Percentiles rank a stretch among this genome's conserved stretches.
Conservation (phyloP, 2,329 filamentous ascomycete genomes). For the Phaeosphaeriaceae sp. region DNA sequence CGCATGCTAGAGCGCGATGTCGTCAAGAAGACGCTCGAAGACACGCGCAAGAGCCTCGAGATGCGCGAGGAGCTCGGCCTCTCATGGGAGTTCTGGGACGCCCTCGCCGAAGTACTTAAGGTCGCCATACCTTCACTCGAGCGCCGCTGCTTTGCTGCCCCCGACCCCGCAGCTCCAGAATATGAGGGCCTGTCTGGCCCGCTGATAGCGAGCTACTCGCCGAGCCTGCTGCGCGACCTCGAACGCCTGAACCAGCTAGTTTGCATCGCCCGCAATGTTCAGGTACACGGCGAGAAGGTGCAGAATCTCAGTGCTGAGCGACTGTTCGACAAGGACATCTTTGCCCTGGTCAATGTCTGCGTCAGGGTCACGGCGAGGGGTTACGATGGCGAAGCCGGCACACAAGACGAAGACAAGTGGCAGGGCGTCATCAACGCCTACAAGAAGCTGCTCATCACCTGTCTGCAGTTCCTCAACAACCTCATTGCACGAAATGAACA, state of each 20-base stretch:
- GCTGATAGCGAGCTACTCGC: slow-evolving; percentile 67
- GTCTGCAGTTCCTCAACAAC: slow-evolving; percentile 71
- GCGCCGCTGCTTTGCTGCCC: slow-evolving; percentile 66
- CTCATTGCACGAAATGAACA: slow-evolving; percentile 71
- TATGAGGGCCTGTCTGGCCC: slow-evolving; percentile 67
- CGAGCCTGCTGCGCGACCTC: slow-evolving; percentile 66
- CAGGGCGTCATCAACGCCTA: slow-evolving; percentile 70
- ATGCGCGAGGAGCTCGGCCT: slow-evolving; percentile 65
- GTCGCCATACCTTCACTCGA: slow-evolving; percentile 68
- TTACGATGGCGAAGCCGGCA: slow-evolving; percentile 69
- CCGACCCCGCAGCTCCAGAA: slow-evolving; percentile 62
- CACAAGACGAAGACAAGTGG: slow-evolving; percentile 69
- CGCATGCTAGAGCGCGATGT: slow-evolving; percentile 62
- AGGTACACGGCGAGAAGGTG: slow-evolving; percentile 66
- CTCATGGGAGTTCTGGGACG: slow-evolving; percentile 65
- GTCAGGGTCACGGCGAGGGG: slow-evolving; percentile 69
- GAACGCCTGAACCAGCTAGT: slow-evolving; percentile 69
- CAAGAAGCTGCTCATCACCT: slow-evolving; percentile 70
- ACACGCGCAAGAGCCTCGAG: slow-evolving; percentile 63
- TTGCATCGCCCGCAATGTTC: slow-evolving; percentile 67
- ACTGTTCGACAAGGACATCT: slow-evolving; percentile 66
- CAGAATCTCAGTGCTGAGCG: slow-evolving; percentile 69
- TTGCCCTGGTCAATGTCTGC: slow-evolving; percentile 68
- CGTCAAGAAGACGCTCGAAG: slow-evolving; percentile 66
- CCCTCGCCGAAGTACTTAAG: slow-evolving; percentile 63